Base-by-base conservation (phyloP, 2,329 filamentous ascomycete species). In the Trichoderma harzianum region DNA sequence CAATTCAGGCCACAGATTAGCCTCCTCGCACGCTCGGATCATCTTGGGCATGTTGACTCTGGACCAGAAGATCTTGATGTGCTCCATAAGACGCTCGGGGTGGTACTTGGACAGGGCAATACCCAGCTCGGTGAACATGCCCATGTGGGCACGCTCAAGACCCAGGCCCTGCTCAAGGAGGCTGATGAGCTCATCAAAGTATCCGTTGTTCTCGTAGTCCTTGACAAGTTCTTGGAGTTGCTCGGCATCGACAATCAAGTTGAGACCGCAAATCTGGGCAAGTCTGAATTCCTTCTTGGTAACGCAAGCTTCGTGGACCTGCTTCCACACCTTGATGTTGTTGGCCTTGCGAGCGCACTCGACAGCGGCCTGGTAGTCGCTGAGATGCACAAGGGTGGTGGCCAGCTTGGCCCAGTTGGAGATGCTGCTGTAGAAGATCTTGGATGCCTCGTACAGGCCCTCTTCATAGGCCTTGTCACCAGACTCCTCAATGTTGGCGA, bases 381-480 rank as follows among this genome's bases (percentile, higher is more conserved):
- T 92, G 7, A 99, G 90, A 82, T 98, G 94, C n/a, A 99, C 96
- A 73, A 98, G 89, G 12, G 96, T 99, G 12, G 96, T 98, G 16
- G 96, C 95, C 78, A 99, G 91, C 87, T 99, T 99, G 70, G 95
- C 95, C 96, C 96, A 99, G 88, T 99, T 99, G 69, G 96, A 99
- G 80, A 99, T 97, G 85, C 93, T 98, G 70, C 90, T 94, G 86
- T 91, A 99, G 88, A 98, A 99, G 79, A 99, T 98, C 89, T 99
- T 99, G 75, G 96, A 94, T 57, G 96, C 96, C 86, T 98, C 92
- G 79, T 96, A 95, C 79, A 93, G 91, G 73, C 95, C 95, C 84
- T 99, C 96, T 74, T 91, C 92, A 76, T 97, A 98, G 26, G 96
- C 95, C 87, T 98, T 98, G 87, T 99, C 96, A 86, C 96, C 96